Evolutionary conservation across 306 rosid species (phyloP), one percentile per base, ranked within the genome.

Genomic region (Dryas drummondii): DNA sequence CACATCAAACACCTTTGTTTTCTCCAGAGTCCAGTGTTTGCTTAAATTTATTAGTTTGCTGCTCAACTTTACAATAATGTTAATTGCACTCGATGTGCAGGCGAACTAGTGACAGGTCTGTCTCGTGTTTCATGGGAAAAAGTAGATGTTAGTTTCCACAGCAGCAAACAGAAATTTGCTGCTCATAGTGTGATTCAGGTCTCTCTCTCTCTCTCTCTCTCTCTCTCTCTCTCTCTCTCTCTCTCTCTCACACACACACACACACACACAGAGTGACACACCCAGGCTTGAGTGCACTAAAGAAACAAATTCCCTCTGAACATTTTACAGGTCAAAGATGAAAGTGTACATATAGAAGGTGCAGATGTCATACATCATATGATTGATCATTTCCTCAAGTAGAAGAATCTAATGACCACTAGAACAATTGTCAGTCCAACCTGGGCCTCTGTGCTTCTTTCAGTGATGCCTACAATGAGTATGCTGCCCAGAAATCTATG

Each of bases 151-250:
- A 92, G 97, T 82, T 96, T 96, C 73, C 99, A 86, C 72, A 75
- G 86, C 67, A 85, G 89, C 84, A 92, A 83, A 60, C 86, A 78
- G 26, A 86, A 90, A 73, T 91, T 87, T 87, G 97, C 99, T 78
- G 96, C 99, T 81, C 99, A 96, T 81, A 96, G 97, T 83, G 78
- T 96, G 78, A 96, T 96, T 81, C 99, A 96, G 98, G 99, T 94
- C 7, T 15, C 51, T 22, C 55, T 60, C 73, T 77, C 68, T 72
- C 4, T 4, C 51, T 22, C 82, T 1, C 47, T 49, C 4, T 5
- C 51, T 22, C 82, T 1, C 47, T 49, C 4, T 5, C 57, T 4
- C 51, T 4, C 32, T 9, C 54, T 40, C 48, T 15, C 71, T 40
- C 45, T 55, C 42, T 4, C 53, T n/a, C n/a, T n/a, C n/a, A n/a